Evolutionary conservation across 2,329 filamentous ascomycete species (phyloP).

Genomic region (Aspergillus thermomutatus): DNA sequence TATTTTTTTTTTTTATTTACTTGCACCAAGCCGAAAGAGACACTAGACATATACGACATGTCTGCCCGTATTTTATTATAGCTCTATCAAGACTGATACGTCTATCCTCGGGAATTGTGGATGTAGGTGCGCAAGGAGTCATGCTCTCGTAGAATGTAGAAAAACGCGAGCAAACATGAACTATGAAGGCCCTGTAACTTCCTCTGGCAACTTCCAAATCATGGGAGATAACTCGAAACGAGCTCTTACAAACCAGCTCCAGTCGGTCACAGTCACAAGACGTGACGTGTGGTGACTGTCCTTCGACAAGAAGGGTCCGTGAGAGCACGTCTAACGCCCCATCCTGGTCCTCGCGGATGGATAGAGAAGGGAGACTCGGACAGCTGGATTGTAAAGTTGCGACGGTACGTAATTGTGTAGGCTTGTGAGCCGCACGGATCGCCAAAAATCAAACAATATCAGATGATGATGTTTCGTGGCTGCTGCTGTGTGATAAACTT

Average conservation of each 20-base stretch:
- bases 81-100: background rate
- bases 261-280: slow-evolving; percentile 42
- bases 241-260: slow-evolving; percentile 36
- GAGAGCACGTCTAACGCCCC: slow-evolving; percentile 7
- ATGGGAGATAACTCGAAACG: slow-evolving; percentile 10
- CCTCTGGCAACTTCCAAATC: slow-evolving; percentile 34
- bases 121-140: slow-evolving; percentile 47
- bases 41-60: background rate
- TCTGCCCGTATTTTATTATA: background rate
- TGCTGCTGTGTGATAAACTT: background rate
- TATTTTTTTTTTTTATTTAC: background rate
- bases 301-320: slow-evolving; percentile 33
- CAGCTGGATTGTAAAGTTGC: slow-evolving; percentile 38
- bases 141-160: slow-evolving; percentile 39
- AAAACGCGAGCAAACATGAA: slow-evolving; percentile 39
- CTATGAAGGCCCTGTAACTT: slow-evolving; percentile 45
- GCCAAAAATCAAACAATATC: background rate
- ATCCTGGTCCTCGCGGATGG: slow-evolving; percentile 1
- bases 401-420: background rate
- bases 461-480: background rate
- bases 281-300: slow-evolving; percentile 37
- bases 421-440: no score
- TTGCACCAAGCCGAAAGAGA: background rate
- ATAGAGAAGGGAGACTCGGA: slow-evolving; percentile 19
- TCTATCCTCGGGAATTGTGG: background rate